These are phyloP conservation scores for Hygrophila difformis DNA, from an alignment of 257 asterid genomes.

Conservation along the genomic window DNA sequence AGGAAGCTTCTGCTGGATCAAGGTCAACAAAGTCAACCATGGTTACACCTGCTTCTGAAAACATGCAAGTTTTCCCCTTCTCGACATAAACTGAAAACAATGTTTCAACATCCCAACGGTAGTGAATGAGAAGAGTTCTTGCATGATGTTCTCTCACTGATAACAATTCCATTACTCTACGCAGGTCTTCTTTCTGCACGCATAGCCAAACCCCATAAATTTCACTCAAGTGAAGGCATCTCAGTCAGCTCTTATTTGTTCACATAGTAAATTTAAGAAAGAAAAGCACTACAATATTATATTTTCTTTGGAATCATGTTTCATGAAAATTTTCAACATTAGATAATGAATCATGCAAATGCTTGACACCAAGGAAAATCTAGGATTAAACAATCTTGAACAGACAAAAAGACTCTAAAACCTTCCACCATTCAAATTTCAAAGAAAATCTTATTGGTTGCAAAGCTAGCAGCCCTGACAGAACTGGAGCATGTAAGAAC, in stretches of 20 bases:
- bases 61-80: constrained; percentile 67
- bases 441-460: not conserved
- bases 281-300: no score
- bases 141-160: constrained; percentile 90
- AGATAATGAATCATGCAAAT: no score
- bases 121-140: constrained; percentile 83
- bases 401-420: no score
- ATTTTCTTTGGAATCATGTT: no score
- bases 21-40: constrained; percentile 31
- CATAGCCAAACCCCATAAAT: constrained; percentile 15
- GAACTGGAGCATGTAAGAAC: not conserved
- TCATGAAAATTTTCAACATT: no score
- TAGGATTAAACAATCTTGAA: no score
- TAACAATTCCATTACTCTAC: constrained; percentile 79
- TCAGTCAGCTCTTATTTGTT: no score
- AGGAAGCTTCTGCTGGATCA: constrained; percentile 30
- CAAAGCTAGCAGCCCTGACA: not conserved
- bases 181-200: constrained; percentile 72
- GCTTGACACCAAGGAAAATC: not conserved
- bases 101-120: constrained; percentile 85
- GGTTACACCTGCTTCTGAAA: constrained; percentile 79
- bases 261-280: no score
- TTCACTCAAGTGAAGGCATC: not conserved
- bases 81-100: constrained; percentile 68
- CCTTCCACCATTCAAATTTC: constrained; percentile 1